Base-by-base conservation (phyloP, 257 asterid species). In the Eucommia ulmoides region DNA sequence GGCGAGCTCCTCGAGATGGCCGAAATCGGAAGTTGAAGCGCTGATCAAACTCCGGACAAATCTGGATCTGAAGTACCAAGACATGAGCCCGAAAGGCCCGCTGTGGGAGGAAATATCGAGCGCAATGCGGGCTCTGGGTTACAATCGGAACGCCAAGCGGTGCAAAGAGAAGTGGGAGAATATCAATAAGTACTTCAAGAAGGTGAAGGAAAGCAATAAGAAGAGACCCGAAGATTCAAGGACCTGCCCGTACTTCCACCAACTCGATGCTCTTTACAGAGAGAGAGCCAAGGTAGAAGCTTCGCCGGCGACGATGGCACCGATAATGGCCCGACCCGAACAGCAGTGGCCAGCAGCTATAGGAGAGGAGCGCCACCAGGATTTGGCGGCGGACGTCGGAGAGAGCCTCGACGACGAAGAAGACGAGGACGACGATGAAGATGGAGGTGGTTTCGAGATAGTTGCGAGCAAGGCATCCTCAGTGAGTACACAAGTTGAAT, bases 121-220 rank as follows among this genome's bases (percentile, higher is more conserved):
- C 1, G 82, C 77, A 1, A 91, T 91, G 98, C 19, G 45, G 0
- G 74, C 66, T 21, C 29, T 83, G 0, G 98, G 98, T 8, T 86
- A 91, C 86, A 77, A 24, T 49, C 41, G 98, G 21, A 91, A 60
- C 50, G 41, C 99, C 0, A 91, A 91, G 63, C 53, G 99, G 45
- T 91, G 99, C 78, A 91, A 91, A 53, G 99, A 91, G 73, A 91
- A 91, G 50, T 91, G 99, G 99, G 99, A 91, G 73, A 91, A 91
- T 55, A 91, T 86, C 58, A 89, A 89, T 72, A 89, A 89, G 24
- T 89, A 89, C 56, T 89, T 68, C 82, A 89, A 89, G 73, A 89
- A 89, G n/a, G 94, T 89, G 41, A 89, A 89, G 33, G 96, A 85
- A 22, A 78, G 93, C 62, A 89, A 65, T 70, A 82, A 79, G 62